phyloP scores from a whole-genome alignment of 192 early-diverging fungal species.

The Powellomyces hirtus region DNA sequence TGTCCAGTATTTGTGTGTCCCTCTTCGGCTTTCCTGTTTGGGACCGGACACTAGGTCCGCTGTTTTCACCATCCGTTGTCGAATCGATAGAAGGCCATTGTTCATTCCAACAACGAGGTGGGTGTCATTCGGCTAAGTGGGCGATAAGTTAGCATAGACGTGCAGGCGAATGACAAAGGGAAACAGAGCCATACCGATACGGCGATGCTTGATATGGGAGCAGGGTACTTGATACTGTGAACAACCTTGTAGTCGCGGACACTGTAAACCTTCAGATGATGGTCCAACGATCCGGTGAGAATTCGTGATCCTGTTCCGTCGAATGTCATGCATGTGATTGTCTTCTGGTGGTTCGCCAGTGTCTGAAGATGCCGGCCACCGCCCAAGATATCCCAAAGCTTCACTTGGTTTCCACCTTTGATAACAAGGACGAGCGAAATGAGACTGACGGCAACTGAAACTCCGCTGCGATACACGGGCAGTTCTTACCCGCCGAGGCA shows the following conservation, averaged over 20 bases:
- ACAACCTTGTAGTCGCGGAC: slow-evolving; percentile 83
- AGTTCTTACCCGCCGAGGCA: slow-evolving; percentile 67
- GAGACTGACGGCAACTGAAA: too few relatives aligned
- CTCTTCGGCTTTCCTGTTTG: slow-evolving; percentile 53
- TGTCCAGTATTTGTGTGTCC: slow-evolving; percentile 70
- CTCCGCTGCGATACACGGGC: too few relatives aligned
- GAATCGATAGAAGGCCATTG: slow-evolving; percentile 81
- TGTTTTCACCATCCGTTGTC: slow-evolving; percentile 76
- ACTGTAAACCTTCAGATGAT: slow-evolving; percentile 94
- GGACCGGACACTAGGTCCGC: slow-evolving; percentile 52
- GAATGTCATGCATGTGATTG: slow-evolving; percentile 84
- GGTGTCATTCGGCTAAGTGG: slow-evolving; percentile 71
- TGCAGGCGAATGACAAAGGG: neutral
- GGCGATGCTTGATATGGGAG: slow-evolving; percentile 86
- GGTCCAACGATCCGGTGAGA: slow-evolving; percentile 89
- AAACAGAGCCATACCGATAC: slow-evolving; percentile 62
- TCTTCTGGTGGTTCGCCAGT: slow-evolving; percentile 94
- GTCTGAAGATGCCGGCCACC: slow-evolving; percentile 75
- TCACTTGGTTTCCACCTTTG: slow-evolving; percentile 75
- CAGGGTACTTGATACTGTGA: slow-evolving; percentile 84
- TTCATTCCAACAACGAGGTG: slow-evolving; percentile 91
- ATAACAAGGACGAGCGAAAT: too few relatives aligned
- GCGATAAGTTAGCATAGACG: neutral
- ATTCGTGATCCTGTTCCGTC: slow-evolving; percentile 74
- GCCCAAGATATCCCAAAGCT: slow-evolving; percentile 84